Percentiles rank a stretch among this genome's conserved stretches.
phyloP scores from a whole-genome alignment of 2,329 filamentous ascomycete genomes.

The Mollisia scopiformis region DNA sequence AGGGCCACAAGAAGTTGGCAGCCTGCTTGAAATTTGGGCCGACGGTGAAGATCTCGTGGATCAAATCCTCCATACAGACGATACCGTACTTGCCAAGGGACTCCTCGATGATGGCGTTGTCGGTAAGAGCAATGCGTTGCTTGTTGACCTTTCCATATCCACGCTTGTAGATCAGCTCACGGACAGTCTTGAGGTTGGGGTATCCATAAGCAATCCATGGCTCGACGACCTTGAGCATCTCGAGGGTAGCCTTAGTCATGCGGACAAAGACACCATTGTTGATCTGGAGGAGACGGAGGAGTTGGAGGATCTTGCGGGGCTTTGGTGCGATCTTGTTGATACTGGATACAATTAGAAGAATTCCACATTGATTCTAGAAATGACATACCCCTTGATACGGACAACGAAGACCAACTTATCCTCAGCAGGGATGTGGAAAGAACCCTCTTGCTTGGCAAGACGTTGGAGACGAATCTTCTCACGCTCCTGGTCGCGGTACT shows the following conservation, averaged over 20 bases:
- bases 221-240: constrained; percentile 99
- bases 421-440: constrained; percentile 93
- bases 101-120: constrained; percentile 98
- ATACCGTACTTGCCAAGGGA: constrained; percentile 97
- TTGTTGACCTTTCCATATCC: constrained; percentile 99
- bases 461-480: constrained; percentile 96
- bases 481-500: constrained; percentile 97
- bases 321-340: constrained; percentile 99
- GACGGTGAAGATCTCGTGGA: constrained; percentile 99
- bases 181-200: constrained; percentile 98
- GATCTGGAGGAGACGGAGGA: constrained; percentile 99
- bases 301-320: constrained; percentile 99
- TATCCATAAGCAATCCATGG: constrained; percentile 99
- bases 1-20: constrained; percentile 99
- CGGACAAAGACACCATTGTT: constrained; percentile 99
- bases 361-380: constrained; percentile 1
- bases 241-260: constrained; percentile 94
- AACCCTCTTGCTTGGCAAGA: constrained; percentile 87
- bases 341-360: constrained; percentile 52
- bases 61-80: constrained; percentile 98
- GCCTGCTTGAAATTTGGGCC: constrained; percentile 98
- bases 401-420: constrained; percentile 96
- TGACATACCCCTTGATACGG: constrained; percentile 90
- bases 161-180: constrained; percentile 99
- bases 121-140: constrained; percentile 93